These are phyloP conservation scores for Camellia granthamiana DNA, from an alignment of 148 eudicot genomes.

Conservation along the genomic window DNA sequence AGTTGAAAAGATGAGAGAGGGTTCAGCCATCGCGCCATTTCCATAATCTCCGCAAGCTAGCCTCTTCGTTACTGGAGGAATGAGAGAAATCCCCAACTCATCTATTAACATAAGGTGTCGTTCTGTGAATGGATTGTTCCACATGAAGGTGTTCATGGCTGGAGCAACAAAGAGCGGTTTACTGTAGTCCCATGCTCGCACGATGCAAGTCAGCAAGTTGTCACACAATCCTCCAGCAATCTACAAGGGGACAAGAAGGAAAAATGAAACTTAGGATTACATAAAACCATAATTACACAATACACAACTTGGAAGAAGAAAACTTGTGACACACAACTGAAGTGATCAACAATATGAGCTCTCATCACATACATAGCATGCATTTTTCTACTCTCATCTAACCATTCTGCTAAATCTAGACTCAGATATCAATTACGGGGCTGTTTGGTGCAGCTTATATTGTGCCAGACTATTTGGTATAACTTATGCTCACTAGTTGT, in stretches of 20 bases:
- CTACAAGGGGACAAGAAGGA: conserved; percentile 27
- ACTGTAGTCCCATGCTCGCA: conserved; percentile 93
- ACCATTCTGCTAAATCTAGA: not conserved
- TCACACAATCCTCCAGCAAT: conserved; percentile 94
- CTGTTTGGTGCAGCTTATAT: too few relatives aligned
- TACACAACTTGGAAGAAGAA: not conserved
- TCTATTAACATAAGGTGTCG: conserved; percentile 72
- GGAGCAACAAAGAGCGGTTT: conserved; percentile 92
- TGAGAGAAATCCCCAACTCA: conserved; percentile 77
- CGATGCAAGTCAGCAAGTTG: conserved; percentile 81
- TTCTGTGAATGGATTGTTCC: conserved; percentile 92
- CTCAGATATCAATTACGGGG: not conserved
- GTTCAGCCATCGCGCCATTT: conserved; percentile 97
- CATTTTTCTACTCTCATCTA: not conserved
- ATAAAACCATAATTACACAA: not conserved
- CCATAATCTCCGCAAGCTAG: conserved; percentile 96
- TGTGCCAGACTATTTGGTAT: too few relatives aligned
- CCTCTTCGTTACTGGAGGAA: conserved; percentile 84
- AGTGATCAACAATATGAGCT: not conserved
- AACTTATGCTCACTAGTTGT: too few relatives aligned
- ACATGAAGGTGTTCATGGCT: conserved; percentile 95
- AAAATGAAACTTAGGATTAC: not conserved
- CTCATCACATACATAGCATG: not conserved
- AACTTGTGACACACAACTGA: not conserved
- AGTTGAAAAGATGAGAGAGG: conserved; percentile 75